A percentile compares a stretch with the other conserved stretches of the same genome.
Evolutionary conservation across 208 protist species (phyloP).

Genomic region (Crithidia bombi): DNA sequence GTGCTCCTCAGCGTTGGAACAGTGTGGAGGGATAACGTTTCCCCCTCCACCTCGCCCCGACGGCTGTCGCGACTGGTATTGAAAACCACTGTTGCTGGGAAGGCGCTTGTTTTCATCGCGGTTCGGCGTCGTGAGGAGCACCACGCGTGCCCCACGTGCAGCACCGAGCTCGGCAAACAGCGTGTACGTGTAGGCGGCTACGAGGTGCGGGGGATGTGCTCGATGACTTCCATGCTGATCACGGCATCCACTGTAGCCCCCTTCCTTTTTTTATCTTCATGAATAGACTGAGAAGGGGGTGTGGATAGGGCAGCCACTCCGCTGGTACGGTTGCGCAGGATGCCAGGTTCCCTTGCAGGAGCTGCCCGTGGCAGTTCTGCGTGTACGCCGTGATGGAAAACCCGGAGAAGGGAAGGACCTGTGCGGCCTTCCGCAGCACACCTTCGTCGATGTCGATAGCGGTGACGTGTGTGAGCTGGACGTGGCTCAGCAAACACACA

Average conservation of each 20-base stretch:
- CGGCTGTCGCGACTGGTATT: too few species aligned
- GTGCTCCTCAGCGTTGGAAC: neutral
- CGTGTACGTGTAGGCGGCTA: conserved; percentile 52
- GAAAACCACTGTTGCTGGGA: neutral
- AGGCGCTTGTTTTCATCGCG: conserved; percentile 45
- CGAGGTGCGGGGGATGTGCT: conserved; percentile 53
- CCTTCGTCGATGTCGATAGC: conserved; percentile 44
- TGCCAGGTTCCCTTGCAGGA: conserved; percentile 57
- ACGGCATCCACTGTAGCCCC: conserved; percentile 41
- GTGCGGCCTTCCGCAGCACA: conserved; percentile 19
- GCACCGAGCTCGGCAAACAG: conserved; percentile 47
- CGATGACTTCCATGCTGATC: conserved; percentile 63
- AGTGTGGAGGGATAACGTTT: too few species aligned
- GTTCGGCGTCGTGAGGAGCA: conserved; percentile 67
- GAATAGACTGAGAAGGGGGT: too few species aligned
- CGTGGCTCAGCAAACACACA: conserved; percentile 10
- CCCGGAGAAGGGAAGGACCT: conserved; percentile 7
- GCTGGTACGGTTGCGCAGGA: conserved; percentile 15
- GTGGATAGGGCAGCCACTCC: conserved; percentile 11
- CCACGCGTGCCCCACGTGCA: conserved; percentile 29
- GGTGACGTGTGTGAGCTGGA: conserved; percentile 32
- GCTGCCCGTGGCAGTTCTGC: conserved; percentile 31
- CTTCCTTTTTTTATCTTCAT: too few species aligned
- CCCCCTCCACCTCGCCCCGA: too few species aligned
- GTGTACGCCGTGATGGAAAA: conserved; percentile 26